Conservation (phyloP, 805 yeast species). For the Aciculoconidium aculeatum region DNA sequence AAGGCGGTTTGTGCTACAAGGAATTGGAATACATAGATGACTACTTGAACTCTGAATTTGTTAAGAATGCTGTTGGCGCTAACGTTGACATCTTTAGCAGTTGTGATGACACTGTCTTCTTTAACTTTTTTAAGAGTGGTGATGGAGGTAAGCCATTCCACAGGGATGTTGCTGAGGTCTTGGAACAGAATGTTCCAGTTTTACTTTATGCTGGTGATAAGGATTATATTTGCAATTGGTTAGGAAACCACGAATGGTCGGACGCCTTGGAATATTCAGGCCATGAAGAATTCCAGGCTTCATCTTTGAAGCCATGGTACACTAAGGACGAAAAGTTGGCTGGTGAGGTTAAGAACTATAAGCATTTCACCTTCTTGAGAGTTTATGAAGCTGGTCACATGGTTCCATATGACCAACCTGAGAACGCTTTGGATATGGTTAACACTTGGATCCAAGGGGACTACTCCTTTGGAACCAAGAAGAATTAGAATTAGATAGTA, state of each 20-base stretch:
- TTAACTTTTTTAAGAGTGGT: constrained; percentile 50
- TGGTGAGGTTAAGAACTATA: constrained; percentile 73
- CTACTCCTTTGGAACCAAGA: constrained; percentile 17
- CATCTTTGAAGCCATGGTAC: constrained; percentile 15
- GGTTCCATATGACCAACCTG: constrained; percentile 92
- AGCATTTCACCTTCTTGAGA: constrained; percentile 73
- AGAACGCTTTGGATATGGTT: constrained; percentile 69
- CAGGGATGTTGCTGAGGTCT: constrained; percentile 43
- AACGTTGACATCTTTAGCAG: constrained; percentile 39
- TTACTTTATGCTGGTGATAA: constrained; percentile 42
- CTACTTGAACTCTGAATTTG: constrained; percentile 49
- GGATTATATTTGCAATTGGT: constrained; percentile 42
- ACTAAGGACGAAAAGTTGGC: constrained; percentile 22
- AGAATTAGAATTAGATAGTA: neutral
- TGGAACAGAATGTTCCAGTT: constrained; percentile 35
- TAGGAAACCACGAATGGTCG: constrained; percentile 36
- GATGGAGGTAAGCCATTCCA: constrained; percentile 73
- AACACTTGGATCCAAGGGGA: constrained; percentile 82
- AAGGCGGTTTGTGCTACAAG: constrained; percentile 48
- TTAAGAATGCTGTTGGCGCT: constrained; percentile 54
- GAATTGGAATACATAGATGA: constrained; percentile 44
- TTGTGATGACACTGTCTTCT: constrained; percentile 46
- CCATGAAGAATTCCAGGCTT: constrained; percentile 13
- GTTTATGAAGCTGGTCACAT: constrained; percentile 91
- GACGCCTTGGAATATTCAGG: constrained; percentile 20